A percentile compares a stretch with the other conserved stretches of the same genome.
These are phyloP conservation scores for Huntiella savannae DNA, from an alignment of 2,329 filamentous ascomycete genomes.

Conservation along the genomic window DNA sequence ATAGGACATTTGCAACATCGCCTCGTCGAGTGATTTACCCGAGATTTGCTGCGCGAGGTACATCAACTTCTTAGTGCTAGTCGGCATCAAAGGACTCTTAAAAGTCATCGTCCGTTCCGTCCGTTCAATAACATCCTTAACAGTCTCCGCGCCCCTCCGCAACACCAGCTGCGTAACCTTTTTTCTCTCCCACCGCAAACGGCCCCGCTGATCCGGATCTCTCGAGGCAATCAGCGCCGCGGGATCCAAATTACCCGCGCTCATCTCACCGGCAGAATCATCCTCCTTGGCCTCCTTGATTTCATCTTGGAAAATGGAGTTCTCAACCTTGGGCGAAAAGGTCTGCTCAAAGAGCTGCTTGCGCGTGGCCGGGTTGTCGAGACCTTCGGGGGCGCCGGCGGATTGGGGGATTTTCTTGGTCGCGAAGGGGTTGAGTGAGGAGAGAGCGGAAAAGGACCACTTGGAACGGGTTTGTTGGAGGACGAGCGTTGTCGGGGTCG, in stretches of 20 bases:
- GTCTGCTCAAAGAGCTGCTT: slow-evolving; percentile 23
- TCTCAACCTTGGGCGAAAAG: slow-evolving; percentile 25
- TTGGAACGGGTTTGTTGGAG: slow-evolving; percentile 19
- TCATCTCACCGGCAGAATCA: slow-evolving; percentile 11
- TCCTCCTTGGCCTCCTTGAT: slow-evolving; percentile 24
- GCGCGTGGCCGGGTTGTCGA: slow-evolving; percentile 25
- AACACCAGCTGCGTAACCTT: slow-evolving; percentile 63
- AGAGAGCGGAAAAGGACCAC: slow-evolving; percentile 23
- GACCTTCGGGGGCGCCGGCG: slow-evolving; percentile 17
- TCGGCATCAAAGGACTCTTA: slow-evolving; percentile 58
- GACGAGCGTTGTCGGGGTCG: slow-evolving; percentile 10
- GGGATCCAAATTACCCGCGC: slow-evolving; percentile 7
- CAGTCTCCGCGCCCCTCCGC: slow-evolving; percentile 30
- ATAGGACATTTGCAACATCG: slow-evolving; percentile 86
- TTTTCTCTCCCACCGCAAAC: slow-evolving; percentile 62
- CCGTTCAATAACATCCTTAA: slow-evolving; percentile 47
- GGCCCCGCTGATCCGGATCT: slow-evolving; percentile 55
- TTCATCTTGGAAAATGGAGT: slow-evolving; percentile 46
- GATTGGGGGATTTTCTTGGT: slow-evolving; percentile 11
- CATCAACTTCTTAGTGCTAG: slow-evolving; percentile 78
- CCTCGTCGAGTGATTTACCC: slow-evolving; percentile 86
- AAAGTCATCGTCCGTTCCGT: slow-evolving; percentile 34
- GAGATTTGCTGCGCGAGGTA: slow-evolving; percentile 73
- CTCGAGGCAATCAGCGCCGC: slow-evolving; percentile 21
- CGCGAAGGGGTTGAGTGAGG: slow-evolving; percentile 18